These are phyloP conservation scores for Hyaloscypha bicolor DNA, from an alignment of 495 filamentous ascomycete genomes.

Conservation along the genomic window DNA sequence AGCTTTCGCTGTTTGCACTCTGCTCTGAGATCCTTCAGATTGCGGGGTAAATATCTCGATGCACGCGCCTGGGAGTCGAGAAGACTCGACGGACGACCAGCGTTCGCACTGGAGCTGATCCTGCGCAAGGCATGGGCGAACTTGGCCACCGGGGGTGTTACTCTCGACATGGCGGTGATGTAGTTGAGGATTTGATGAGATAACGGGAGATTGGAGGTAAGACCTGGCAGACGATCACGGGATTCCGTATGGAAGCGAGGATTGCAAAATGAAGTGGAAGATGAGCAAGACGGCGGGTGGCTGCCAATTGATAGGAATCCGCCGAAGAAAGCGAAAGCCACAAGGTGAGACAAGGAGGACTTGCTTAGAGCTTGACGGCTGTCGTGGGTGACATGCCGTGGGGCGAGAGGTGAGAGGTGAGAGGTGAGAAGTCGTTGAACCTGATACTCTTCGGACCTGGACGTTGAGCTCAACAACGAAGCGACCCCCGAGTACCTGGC, in stretches of 20 bases:
- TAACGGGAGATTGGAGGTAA: slow-evolving; percentile 33
- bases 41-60: slow-evolving; percentile 30
- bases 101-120: slow-evolving; percentile 25
- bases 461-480: background rate
- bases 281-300: background rate
- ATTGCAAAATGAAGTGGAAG: background rate
- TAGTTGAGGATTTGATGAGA: slow-evolving; percentile 33
- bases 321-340: background rate
- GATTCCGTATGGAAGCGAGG: background rate
- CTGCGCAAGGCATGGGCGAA: slow-evolving; percentile 22
- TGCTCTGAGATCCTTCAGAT: slow-evolving; percentile 24
- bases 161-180: slow-evolving; percentile 26
- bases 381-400: background rate
- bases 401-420: too few species aligned
- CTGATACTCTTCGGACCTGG: background rate
- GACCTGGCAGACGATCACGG: background rate
- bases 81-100: slow-evolving; percentile 25
- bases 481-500: too few species aligned
- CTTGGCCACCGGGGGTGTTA: slow-evolving; percentile 29
- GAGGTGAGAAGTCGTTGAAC: too few species aligned
- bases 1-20: slow-evolving; percentile 29
- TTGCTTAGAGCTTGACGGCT: background rate
- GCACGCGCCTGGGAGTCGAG: slow-evolving; percentile 21
- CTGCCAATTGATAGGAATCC: background rate
- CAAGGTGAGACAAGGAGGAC: background rate